Evolutionary conservation across 2,329 filamentous ascomycete species (phyloP), one percentile per base, ranked within the genome.

Genomic region (Coleophoma cylindrospora): DNA sequence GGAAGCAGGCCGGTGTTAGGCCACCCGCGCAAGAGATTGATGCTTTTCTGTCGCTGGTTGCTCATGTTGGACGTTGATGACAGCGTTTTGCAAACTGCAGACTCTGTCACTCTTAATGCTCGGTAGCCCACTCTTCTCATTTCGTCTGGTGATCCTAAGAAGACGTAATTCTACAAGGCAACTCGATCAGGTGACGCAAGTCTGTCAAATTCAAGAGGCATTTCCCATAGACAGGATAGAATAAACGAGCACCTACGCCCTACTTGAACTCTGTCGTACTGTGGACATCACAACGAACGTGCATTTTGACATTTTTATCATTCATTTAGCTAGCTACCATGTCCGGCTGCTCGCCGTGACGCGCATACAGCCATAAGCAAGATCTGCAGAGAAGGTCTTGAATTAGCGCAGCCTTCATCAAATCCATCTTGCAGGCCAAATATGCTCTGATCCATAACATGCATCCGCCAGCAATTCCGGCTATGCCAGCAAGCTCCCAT

Each of bases 11-110:
- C 45, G n/a, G 61, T 52, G 21, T 59, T 74, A 0, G 87, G 87
- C 84, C 86, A 89, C 60, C 87, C 86, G 41, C 80, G 75, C 48
- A 85, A 70, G 50, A 87, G 73, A 61, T 87, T 86, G 63, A 87
- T 50, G 53, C 45, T 53, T 60, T 47, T 55, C 27, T 27, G 27
- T 14, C 15, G 21, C 21, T 27, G 21, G 15, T 27, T 6, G 12
- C 27, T 22, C 36, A 38, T 38, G 9, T 27, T 27, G 27, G 27
- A 27, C 9, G 27, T 27, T 27, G 27, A 27, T 27, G 27, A 27
- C 7, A 27, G 27, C 27, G 27, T 27, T 27, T 5, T 27, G 27
- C 27, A 27, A 27, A 27, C 27, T 27, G 27, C 27, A 27, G 27
- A 27, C 4, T 10, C 9, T 27, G 27, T 27, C 2, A 10, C 6